Conservation (phyloP, 176 grass and related monocot species). For the Cocos nucifera region DNA sequence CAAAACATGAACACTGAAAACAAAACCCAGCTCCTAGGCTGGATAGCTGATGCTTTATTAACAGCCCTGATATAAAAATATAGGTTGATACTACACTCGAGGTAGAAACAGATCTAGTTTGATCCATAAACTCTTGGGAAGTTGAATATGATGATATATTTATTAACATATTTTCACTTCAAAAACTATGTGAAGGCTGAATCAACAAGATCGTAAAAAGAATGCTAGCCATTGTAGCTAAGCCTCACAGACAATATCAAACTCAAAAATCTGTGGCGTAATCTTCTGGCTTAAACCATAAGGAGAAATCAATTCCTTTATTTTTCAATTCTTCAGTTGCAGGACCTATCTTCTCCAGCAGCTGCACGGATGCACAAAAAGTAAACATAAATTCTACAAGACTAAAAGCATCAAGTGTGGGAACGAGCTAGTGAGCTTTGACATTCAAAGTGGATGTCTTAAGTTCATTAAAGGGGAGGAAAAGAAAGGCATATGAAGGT, state of each 20-base stretch:
- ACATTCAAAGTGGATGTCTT: neutral
- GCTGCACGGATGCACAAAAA: slow-evolving; percentile 35
- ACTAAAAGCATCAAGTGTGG: neutral
- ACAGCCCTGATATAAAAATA: too few relatives aligned
- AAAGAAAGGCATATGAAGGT: too few relatives aligned
- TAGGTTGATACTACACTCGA: too few relatives aligned
- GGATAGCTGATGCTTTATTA: too few relatives aligned
- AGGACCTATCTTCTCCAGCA: slow-evolving; percentile 68
- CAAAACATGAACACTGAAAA: too few relatives aligned
- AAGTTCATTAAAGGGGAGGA: too few relatives aligned
- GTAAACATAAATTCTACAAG: neutral
- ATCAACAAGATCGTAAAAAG: neutral
- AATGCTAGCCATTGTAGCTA: neutral
- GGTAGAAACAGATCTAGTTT: too few relatives aligned
- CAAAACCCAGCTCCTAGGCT: too few relatives aligned
- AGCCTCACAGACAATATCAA: neutral
- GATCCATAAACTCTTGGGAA: too few relatives aligned
- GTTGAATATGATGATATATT: too few relatives aligned
- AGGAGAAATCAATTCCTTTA: slow-evolving; percentile 88
- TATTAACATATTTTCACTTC: too few relatives aligned
- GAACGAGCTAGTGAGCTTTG: neutral
- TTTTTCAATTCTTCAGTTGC: slow-evolving; percentile 87
- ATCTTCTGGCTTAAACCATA: slow-evolving; percentile 83
- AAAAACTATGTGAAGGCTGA: too few relatives aligned
- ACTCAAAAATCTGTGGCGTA: slow-evolving; percentile 71